Base-by-base conservation (phyloP, 805 yeast genomes). In the Wickerhamomyces chambardii region DNA sequence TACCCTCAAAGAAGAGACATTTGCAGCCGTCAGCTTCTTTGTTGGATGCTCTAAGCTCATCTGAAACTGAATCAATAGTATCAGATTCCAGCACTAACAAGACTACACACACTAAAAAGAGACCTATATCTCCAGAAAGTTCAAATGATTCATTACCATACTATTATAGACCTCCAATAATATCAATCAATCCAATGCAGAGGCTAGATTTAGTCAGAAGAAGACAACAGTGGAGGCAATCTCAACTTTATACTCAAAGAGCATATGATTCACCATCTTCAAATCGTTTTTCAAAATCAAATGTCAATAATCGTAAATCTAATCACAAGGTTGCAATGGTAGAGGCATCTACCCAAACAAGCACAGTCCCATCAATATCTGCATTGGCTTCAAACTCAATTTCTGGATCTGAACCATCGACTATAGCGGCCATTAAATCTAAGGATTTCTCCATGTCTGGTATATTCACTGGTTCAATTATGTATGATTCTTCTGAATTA, bases 121-220 rank as follows among this genome's bases (percentile, higher is more conserved):
- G 27, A 24, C 27, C 27, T 6, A 6, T 24, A n/a, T 24, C 27
- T 6, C 27, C 27, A 6, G 15, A 24, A n/a, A 24, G 68, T 69
- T 4, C 56, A 68, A n/a, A n/a, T n/a, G 47, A 61, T 68, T 32
- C 52, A 8, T 7, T 4, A 8, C 7, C 7, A 19, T 19, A 19
- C 10, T 8, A 19, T n/a, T 24, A 24, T 24, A 71, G 59, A 58
- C 75, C 35, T 5, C 53, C 54, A 8, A 40, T 50, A 31, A 46
- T 51, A 38, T 48, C 46, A 3, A 31, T 51, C 3, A 37, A 44
- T 18, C 55, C 56, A 6, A 32, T 42, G 2, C 54, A 51, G 30
- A 35, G 56, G 18, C 45, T 51, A n/a, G 47, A 40, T 17, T 37
- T 51, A 17, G 30, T 47, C 22, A 47, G 44, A 25, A 49, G 48